Percentiles rank a stretch among this genome's conserved stretches.
Conservation (phyloP, 2,329 filamentous ascomycete species). For the Xylaria sp. region DNA sequence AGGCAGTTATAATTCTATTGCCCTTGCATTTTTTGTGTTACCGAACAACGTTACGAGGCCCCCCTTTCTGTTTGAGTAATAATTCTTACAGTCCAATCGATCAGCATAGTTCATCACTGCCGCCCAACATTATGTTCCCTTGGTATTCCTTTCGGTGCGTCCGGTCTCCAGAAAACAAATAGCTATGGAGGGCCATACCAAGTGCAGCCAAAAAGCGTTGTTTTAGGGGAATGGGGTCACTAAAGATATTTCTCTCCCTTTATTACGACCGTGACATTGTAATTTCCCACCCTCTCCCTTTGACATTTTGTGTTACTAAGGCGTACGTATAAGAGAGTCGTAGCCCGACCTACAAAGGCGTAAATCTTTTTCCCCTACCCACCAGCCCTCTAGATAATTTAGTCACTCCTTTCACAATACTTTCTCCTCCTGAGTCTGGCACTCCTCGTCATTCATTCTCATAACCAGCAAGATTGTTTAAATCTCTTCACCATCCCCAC, state of each 20-base stretch:
- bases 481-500: background rate
- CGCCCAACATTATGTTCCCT: constrained; percentile 20
- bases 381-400: constrained; percentile 1
- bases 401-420: constrained; percentile 1
- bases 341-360: constrained; percentile 1
- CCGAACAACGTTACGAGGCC: background rate
- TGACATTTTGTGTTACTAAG: background rate
- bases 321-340: constrained; percentile 32
- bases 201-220: constrained; percentile 1
- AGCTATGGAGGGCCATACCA: background rate
- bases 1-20: background rate
- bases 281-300: constrained; percentile 1
- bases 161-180: background rate
- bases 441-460: constrained; percentile 28
- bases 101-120: background rate
- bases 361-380: constrained; percentile 3
- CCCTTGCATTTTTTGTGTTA: background rate
- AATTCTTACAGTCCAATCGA: constrained; percentile 26
- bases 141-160: constrained; percentile 6
- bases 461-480: background rate
- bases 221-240: background rate
- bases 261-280: constrained; percentile 15
- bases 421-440: constrained; percentile 32
- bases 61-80: constrained; percentile 23
- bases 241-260: background rate